These are phyloP conservation scores for Cerioporus squamosus DNA, from an alignment of 1,284 basidiomycete genomes.

Conservation along the genomic window DNA sequence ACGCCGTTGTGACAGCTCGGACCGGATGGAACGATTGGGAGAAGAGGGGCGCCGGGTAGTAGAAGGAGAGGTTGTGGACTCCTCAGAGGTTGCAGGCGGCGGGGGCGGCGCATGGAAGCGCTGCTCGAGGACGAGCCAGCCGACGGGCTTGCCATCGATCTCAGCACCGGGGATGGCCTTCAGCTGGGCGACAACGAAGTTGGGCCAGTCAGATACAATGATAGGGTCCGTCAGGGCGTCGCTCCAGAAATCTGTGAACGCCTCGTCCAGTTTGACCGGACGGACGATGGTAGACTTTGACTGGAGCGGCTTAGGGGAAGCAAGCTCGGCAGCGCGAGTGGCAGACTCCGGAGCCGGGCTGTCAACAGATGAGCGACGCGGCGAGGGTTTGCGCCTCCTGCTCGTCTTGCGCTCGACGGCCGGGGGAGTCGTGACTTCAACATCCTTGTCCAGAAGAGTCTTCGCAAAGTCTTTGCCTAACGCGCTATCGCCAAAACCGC, in stretches of 20 bases:
- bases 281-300: constrained; percentile 50
- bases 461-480: constrained; percentile 53
- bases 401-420: constrained; percentile 33
- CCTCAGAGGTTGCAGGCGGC: constrained; percentile 31
- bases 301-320: constrained; percentile 27
- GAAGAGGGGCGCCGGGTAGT: constrained; percentile 41
- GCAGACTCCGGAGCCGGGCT: constrained; percentile 20
- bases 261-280: constrained; percentile 68
- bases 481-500: constrained; percentile 60
- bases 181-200: constrained; percentile 69
- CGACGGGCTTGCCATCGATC: constrained; percentile 39
- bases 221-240: constrained; percentile 67
- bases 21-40: constrained; percentile 53
- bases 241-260: constrained; percentile 79
- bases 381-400: constrained; percentile 34
- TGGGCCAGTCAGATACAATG: constrained; percentile 63
- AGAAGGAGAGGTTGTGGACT: constrained; percentile 14
- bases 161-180: constrained; percentile 39
- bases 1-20: constrained; percentile 43
- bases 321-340: constrained; percentile 8
- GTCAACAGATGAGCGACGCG: constrained; percentile 34
- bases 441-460: constrained; percentile 60
- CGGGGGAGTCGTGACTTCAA: constrained; percentile 59
- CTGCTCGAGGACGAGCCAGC: constrained; percentile 72
- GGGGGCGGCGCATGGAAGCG: constrained; percentile 46